Conservation (phyloP, 768 basidiomycete genomes). For the Phallus indusiatus region DNA sequence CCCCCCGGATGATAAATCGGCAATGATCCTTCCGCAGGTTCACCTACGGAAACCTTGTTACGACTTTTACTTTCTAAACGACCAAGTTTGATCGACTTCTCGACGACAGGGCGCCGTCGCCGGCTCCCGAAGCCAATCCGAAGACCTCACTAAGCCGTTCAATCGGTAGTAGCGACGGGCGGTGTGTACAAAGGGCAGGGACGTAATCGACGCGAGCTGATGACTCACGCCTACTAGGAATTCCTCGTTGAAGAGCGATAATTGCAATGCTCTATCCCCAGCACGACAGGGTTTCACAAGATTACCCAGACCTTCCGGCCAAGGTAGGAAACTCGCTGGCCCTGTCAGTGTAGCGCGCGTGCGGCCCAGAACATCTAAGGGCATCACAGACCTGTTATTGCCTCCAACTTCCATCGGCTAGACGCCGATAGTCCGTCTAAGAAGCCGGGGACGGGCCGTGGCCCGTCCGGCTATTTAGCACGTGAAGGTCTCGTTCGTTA, state of each 20-base stretch:
- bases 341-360: conserved; percentile 84
- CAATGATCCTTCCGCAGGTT: too few relatives aligned
- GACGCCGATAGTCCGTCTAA: conserved; percentile 79
- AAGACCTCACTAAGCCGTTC: conserved; percentile 86
- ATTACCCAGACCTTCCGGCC: conserved; percentile 71
- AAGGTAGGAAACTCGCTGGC: conserved; percentile 76
- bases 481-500: conserved; percentile 91
- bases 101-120: too few relatives aligned
- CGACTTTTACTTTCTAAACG: too few relatives aligned
- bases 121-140: conserved; percentile 67
- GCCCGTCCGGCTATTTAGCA: conserved; percentile 82
- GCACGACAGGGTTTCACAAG: conserved; percentile 73
- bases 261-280: conserved; percentile 88
- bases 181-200: conserved; percentile 89
- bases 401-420: conserved; percentile 81
- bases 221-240: conserved; percentile 84
- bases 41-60: too few relatives aligned
- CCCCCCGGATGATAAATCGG: too few relatives aligned
- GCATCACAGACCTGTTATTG: conserved; percentile 90
- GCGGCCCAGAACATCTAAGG: conserved; percentile 86
- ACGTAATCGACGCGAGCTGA: conserved; percentile 85
- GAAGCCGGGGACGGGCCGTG: conserved; percentile 69
- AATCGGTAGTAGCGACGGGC: conserved; percentile 87
- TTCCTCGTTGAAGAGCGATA: conserved; percentile 90
- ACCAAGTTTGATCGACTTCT: too few relatives aligned